Percentiles rank a stretch among this genome's conserved stretches.
These are phyloP conservation scores for Erythrobasidium hasegawianum DNA, from an alignment of 1,284 basidiomycete genomes.

Conservation along the genomic window DNA sequence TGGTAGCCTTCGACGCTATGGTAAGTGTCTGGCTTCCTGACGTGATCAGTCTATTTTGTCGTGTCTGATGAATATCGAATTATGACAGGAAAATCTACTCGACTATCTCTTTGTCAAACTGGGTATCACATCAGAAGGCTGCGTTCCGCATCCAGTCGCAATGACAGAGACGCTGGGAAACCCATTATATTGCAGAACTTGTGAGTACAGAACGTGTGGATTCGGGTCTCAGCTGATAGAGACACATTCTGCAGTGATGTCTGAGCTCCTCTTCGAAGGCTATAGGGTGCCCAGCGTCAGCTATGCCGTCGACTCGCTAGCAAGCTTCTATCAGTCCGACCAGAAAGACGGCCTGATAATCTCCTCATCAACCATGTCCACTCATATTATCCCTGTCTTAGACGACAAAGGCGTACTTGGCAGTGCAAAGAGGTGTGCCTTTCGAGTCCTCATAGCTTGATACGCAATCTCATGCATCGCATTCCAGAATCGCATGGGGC, in stretches of 20 bases:
- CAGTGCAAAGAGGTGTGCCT: constrained; percentile 70
- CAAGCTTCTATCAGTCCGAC: constrained; percentile 69
- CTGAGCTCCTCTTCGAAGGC: constrained; percentile 93
- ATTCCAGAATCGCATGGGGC: constrained; percentile 82
- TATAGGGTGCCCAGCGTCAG: constrained; percentile 82
- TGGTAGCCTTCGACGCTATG: constrained; percentile 83
- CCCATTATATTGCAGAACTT: constrained; percentile 73
- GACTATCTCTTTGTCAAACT: constrained; percentile 88
- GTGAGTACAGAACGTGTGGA: constrained; percentile 35
- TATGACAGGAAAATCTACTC: constrained; percentile 80
- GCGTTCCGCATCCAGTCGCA: constrained; percentile 82
- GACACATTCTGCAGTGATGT: constrained; percentile 62
- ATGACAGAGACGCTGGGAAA: constrained; percentile 92
- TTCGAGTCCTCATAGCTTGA: not conserved
- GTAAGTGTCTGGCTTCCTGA: constrained; percentile 57
- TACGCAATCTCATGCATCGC: not conserved
- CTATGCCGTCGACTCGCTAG: constrained; percentile 86
- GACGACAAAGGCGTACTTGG: constrained; percentile 73
- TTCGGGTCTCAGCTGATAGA: not conserved
- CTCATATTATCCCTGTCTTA: constrained; percentile 79
- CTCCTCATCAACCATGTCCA: constrained; percentile 78
- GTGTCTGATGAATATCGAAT: not conserved
- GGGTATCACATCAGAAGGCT: constrained; percentile 58
- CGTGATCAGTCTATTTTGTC: not conserved
- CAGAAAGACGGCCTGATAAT: constrained; percentile 79